phyloP scores from a whole-genome alignment of 768 basidiomycete genomes.

The Favolaschia claudopus region DNA sequence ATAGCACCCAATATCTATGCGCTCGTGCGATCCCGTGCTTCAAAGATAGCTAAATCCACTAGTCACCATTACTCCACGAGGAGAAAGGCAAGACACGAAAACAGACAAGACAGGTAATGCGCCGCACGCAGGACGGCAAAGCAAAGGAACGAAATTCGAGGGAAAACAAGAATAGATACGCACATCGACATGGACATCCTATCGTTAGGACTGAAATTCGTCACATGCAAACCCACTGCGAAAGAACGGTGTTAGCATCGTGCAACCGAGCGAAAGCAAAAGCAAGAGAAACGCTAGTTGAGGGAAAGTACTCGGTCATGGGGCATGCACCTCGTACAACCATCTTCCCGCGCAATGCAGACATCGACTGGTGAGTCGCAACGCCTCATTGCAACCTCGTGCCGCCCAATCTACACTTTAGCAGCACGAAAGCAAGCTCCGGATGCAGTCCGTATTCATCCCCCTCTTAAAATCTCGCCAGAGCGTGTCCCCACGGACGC shows the following conservation, averaged over 20 bases:
- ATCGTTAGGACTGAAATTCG: conserved; percentile 25
- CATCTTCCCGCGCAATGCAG: neutral
- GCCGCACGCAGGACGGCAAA: neutral
- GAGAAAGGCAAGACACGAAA: neutral
- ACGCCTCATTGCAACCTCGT: conserved; percentile 16
- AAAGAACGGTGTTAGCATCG: conserved; percentile 5
- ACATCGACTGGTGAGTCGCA: neutral
- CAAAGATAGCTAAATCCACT: conserved; percentile 5
- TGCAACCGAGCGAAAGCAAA: neutral
- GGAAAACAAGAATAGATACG: neutral
- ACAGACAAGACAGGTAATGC: conserved; percentile 1
- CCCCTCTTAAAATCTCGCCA: too few species aligned
- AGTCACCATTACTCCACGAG: conserved; percentile 4
- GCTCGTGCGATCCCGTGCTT: neutral
- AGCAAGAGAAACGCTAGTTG: neutral
- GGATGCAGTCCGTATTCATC: neutral
- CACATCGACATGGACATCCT: conserved; percentile 26
- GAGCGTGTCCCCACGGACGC: too few species aligned
- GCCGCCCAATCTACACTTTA: conserved; percentile 13
- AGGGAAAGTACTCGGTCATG: neutral
- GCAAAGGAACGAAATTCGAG: neutral
- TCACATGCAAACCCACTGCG: conserved; percentile 23
- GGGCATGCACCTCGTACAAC: neutral
- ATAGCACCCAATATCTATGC: conserved; percentile 1
- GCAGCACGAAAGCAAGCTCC: neutral